These are phyloP conservation scores for Corylus heterophylla DNA, from an alignment of 306 rosid genomes.

Conservation along the genomic window DNA sequence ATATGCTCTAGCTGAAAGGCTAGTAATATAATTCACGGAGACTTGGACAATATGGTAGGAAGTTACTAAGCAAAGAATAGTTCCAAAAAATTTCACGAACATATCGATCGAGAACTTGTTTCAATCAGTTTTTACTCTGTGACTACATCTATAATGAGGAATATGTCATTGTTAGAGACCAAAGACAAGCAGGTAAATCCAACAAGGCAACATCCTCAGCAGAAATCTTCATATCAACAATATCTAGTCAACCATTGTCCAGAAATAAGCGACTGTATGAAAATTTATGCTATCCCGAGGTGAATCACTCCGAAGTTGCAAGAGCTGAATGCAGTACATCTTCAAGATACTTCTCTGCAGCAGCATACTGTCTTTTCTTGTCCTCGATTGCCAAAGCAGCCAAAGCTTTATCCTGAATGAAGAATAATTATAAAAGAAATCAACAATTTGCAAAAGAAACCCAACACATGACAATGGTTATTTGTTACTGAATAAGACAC, in stretches of 20 bases:
- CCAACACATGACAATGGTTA: background rate
- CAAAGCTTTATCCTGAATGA: slow-evolving; percentile 87
- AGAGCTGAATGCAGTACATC: slow-evolving; percentile 89
- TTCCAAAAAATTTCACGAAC: background rate
- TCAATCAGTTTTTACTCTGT: background rate
- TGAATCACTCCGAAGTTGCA: slow-evolving; percentile 48
- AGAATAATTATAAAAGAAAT: slow-evolving; percentile 15
- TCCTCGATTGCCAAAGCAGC: slow-evolving; percentile 98
- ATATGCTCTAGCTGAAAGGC: background rate
- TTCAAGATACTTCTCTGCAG: slow-evolving; percentile 92
- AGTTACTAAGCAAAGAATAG: background rate
- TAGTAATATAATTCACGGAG: background rate
- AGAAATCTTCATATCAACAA: slow-evolving; percentile 13
- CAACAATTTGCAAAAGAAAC: slow-evolving; percentile 12
- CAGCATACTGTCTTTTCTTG: slow-evolving; percentile 88
- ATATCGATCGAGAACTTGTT: background rate
- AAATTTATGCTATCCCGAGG: background rate
- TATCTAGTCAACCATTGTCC: slow-evolving; percentile 5
- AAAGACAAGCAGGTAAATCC: background rate
- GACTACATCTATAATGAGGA: background rate
- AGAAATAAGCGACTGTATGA: background rate
- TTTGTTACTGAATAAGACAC: background rate
- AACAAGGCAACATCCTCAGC: background rate
- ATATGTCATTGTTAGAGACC: slow-evolving; percentile 10
- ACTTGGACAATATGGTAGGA: background rate